Evolutionary conservation across 331 rosid genomes (phyloP).

Genomic region (Arachis monticola): DNA sequence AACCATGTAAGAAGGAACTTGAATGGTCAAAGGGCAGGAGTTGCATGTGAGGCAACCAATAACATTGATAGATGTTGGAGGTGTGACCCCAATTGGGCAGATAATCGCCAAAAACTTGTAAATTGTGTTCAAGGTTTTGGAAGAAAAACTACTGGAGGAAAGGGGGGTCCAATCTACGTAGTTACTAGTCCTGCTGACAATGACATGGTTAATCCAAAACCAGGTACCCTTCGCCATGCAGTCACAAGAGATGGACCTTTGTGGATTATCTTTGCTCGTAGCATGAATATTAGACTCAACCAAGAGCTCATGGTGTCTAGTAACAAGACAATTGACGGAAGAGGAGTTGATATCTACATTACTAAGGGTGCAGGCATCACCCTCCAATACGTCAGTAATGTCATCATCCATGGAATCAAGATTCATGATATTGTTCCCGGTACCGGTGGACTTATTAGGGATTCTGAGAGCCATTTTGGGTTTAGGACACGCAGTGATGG

Average conservation of each 20-base stretch:
- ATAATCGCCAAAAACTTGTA: no score
- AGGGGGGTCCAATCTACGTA: no score
- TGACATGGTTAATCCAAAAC: no score
- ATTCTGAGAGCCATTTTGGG: constrained; percentile 58
- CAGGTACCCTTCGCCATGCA: no score
- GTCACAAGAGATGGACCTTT: no score
- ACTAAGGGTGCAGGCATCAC: constrained; percentile 74
- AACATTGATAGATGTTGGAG: no score
- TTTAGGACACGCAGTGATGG: constrained; percentile 72
- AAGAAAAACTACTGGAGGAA: no score
- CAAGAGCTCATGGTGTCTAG: constrained; percentile 69
- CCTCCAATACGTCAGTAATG: constrained; percentile 62
- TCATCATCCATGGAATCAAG: constrained; percentile 51
- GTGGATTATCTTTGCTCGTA: constrained; percentile 51
- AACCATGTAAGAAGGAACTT: constrained; percentile 46
- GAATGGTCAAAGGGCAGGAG: neutral
- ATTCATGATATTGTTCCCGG: constrained; percentile 40
- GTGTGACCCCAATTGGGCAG: no score
- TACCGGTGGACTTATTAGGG: constrained; percentile 63
- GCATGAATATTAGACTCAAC: constrained; percentile 66
- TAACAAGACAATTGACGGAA: constrained; percentile 82
- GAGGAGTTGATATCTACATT: constrained; percentile 64
- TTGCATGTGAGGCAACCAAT: no score
- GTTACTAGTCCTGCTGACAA: no score
- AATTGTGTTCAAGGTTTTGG: no score